Evolutionary conservation across 2,329 filamentous ascomycete species (phyloP), one percentile per base, ranked within the genome.

Genomic region (Aureobasidium namibiae): DNA sequence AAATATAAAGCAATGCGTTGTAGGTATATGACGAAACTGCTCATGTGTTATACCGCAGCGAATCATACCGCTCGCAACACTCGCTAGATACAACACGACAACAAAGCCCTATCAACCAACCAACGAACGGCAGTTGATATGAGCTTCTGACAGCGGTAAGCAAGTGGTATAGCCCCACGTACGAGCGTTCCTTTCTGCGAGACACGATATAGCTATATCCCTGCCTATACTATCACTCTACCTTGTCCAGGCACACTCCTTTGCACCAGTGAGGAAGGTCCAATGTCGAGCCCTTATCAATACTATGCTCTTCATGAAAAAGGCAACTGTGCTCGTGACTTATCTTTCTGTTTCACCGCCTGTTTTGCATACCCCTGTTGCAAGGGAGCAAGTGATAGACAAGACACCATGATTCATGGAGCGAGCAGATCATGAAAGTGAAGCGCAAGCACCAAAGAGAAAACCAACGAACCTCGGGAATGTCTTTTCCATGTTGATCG

Each of bases 311-410:
- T 23, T 49, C 36, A 18, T 7, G n/a, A 36, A 18, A 10, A 38
- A 23, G 46, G 46, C 46, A 52, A 39, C 34, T 52, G 48, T 39
- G 48, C 48, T 52, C 48, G 48, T 52, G 48, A 52, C 48, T 34
- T 5, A 39, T 52, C 3, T 23, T 23, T 23, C 16, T 14, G 11
- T 16, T 36, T 41, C 31, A 49, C 46, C 46, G 46, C 46, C 31
- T 14, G n/a, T 34, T 31, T n/a, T 23, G n/a, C n/a, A n/a, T n/a
- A n/a, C 29, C 13, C 29, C 18, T 44, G 21, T 41, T n/a, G 36
- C 8, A 18, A 14, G n/a, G 21, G 9, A 48, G n/a, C 18, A 8
- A 33, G 13, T 36, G 31, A 24, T 24, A 36, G 31, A 36, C 31
- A 36, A 36, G 46, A 13, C 29, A 24, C n/a, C 38, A n/a, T 39